Evolutionary conservation across 2,329 filamentous ascomycete genomes (phyloP), one percentile per base, ranked within the genome.

Genomic region (Cryphonectria naterciae): DNA sequence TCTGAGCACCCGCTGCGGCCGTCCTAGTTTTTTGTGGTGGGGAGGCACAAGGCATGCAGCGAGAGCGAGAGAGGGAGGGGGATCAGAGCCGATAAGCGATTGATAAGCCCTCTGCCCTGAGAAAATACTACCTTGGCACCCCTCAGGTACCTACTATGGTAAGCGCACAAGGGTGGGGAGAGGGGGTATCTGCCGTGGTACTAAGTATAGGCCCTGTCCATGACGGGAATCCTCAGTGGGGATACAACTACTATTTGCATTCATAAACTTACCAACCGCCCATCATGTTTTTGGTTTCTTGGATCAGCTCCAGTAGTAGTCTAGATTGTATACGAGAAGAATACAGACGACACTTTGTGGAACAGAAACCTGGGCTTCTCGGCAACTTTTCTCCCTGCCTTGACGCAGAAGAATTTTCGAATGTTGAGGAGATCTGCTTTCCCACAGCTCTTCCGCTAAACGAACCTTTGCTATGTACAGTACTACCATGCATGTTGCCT

Each of bases 1-100:
- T 11, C 28, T 52, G 6, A 37, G 13, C 41, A 32, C 39, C 41
- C 28, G 46, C 46, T n/a, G 46, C 22, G 63, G 63, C 63, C 41
- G 63, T 65, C 63, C 35, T 65, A 65, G 63, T 60, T 71, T 71
- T 71, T 72, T 72, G 67, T 52, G 70, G 61, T 68, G 70, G 70
- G 70, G 58, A 61, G 11, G 54, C 43, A 17, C 58, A 52, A 19
- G n/a, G 37, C 8, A 19, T 10, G 8, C 46, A n/a, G 22, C 1
- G 37, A 10, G 37, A 39, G 8, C 1, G 37, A 39, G 37, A 11
- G 11, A 15, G n/a, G 8, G 17, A 15, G 39, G 35, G 22, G 8
- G 2, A 11, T 61, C 28, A 17, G 63, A 22, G 43, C 63, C 49
- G 70, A 72, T 72, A 72, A 72, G 70, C 62, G 37, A 67, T 10